Evolutionary conservation across 169 alveolate genomes (phyloP).

Genomic region (Eimeria acervulina): DNA sequence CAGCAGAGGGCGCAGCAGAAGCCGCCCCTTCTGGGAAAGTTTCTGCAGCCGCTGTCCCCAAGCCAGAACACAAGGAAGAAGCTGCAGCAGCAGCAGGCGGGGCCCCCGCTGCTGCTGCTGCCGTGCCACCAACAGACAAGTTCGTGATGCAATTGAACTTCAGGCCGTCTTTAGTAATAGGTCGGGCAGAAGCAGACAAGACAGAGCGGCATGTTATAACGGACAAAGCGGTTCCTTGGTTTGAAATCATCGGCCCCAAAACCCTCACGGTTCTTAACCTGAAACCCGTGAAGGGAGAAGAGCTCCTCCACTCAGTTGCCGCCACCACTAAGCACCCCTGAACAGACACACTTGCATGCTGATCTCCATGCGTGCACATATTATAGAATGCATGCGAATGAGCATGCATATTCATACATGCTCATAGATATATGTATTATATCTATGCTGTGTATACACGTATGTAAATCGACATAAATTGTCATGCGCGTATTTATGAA

Average conservation of each 20-base stretch:
- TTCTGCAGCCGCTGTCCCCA: not conserved
- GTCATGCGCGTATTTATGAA: not conserved
- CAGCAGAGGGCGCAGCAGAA: conserved; percentile 7
- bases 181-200: conserved; percentile 20
- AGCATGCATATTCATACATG: not conserved
- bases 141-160: conserved; percentile 15
- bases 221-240: not conserved
- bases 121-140: not conserved
- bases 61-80: not conserved
- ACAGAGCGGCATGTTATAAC: not conserved
- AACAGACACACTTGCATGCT: not conserved
- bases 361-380: not conserved
- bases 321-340: not conserved
- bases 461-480: not conserved
- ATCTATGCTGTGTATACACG: not conserved
- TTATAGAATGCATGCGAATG: not conserved
- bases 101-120: conserved; percentile 16
- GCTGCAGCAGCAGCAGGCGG: not conserved
- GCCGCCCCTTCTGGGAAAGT: not conserved
- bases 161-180: conserved; percentile 1
- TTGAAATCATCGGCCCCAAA: conserved; percentile 19
- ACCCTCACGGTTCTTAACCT: not conserved
- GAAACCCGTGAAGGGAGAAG: conserved; percentile 14
- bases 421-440: not conserved
- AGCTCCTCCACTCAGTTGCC: not conserved